Percentiles rank a stretch among this genome's conserved stretches.
Conservation (phyloP, 441 rosid genomes). For the Pelargonium myrrhifolium region DNA sequence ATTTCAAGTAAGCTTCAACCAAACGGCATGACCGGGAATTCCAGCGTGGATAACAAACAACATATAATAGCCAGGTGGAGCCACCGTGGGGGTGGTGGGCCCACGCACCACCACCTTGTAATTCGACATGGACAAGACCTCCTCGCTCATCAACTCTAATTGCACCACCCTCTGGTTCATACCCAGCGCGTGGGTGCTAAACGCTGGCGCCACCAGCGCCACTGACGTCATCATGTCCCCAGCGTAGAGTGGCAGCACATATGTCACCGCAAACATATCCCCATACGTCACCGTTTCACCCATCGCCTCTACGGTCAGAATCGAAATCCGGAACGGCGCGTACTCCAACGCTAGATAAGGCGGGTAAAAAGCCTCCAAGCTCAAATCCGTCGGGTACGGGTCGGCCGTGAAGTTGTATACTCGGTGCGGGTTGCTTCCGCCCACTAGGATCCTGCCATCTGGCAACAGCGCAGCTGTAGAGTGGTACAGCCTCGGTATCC, state of each 20-base stretch:
- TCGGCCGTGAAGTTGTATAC: slow-evolving; percentile 50
- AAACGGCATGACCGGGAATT: slow-evolving; percentile 57
- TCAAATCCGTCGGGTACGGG: slow-evolving; percentile 62
- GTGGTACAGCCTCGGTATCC: slow-evolving; percentile 66
- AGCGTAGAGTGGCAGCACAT: slow-evolving; percentile 25
- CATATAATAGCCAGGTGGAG: slow-evolving; percentile 79
- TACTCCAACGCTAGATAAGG: slow-evolving; percentile 41
- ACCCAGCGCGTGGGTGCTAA: slow-evolving; percentile 61
- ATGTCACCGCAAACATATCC: slow-evolving; percentile 35
- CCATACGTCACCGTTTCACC: slow-evolving; percentile 32
- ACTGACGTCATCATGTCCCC: slow-evolving; percentile 26
- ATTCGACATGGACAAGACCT: slow-evolving; percentile 26
- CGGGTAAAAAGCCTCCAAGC: slow-evolving; percentile 72
- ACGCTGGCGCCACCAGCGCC: slow-evolving; percentile 53
- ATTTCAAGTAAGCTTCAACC: slow-evolving; percentile 35
- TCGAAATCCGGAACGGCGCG: slow-evolving; percentile 40
- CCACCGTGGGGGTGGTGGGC: slow-evolving; percentile 43
- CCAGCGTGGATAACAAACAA: slow-evolving; percentile 56
- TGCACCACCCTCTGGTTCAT: slow-evolving; percentile 76
- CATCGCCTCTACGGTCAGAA: slow-evolving; percentile 38
- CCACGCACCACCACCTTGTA: slow-evolving; percentile 41
- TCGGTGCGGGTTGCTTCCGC: slow-evolving; percentile 79
- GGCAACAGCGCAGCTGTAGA: slow-evolving; percentile 57
- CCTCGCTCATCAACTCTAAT: slow-evolving; percentile 32
- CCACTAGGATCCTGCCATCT: slow-evolving; percentile 75